These are phyloP conservation scores for Luffa aegyptiaca DNA, from an alignment of 306 rosid genomes.

Conservation along the genomic window DNA sequence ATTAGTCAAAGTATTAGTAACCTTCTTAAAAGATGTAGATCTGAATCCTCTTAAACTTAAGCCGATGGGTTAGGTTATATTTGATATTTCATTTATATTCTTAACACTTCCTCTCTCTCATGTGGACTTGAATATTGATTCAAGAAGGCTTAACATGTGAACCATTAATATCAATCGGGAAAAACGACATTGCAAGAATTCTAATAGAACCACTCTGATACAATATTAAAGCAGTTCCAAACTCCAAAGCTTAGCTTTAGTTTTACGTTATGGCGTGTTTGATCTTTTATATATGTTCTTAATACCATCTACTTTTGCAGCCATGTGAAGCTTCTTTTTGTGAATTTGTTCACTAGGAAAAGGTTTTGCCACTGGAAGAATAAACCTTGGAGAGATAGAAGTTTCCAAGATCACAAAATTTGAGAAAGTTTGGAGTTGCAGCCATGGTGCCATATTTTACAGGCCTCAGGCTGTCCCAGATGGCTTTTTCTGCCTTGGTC, in stretches of 20 bases:
- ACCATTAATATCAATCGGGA: background rate
- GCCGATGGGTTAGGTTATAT: background rate
- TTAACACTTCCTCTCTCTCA: background rate
- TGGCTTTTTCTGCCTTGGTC: conserved; percentile 75
- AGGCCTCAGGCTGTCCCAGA: conserved; percentile 61
- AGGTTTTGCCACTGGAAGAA: conserved; percentile 64
- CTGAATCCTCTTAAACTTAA: background rate
- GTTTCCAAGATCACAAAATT: conserved; percentile 34
- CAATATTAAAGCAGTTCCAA: background rate
- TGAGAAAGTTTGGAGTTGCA: conserved; percentile 56
- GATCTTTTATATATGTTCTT: background rate
- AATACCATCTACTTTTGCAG: background rate
- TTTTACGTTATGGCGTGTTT: background rate
- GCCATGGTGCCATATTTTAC: conserved; percentile 50
- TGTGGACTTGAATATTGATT: background rate
- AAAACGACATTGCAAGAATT: background rate
- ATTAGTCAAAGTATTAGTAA: background rate
- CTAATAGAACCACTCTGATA: background rate
- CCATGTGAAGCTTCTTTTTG: conserved; percentile 5
- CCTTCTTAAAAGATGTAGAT: background rate
- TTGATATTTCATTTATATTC: background rate
- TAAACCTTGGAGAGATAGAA: conserved; percentile 68
- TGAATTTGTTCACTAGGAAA: conserved; percentile 42
- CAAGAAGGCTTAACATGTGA: background rate
- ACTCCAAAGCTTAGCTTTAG: background rate